Evolutionary conservation across 2,329 filamentous ascomycete species (phyloP).

Genomic region (Cladosporium sp.): DNA sequence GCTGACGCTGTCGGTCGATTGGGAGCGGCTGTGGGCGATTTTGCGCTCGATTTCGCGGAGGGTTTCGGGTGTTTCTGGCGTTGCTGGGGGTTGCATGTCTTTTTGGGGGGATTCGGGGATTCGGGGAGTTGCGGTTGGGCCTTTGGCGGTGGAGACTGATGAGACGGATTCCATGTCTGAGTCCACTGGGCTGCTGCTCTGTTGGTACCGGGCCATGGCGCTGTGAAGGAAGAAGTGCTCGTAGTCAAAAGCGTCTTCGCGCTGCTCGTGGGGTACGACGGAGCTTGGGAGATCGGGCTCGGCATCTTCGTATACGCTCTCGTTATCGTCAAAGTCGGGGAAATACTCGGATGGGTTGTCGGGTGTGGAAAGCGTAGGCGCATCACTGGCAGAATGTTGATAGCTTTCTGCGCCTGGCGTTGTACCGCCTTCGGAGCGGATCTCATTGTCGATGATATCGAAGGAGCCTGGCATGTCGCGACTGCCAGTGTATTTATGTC

Average conservation of each 20-base stretch:
- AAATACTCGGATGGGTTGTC: slow-evolving; percentile 18
- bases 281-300: slow-evolving; percentile 21
- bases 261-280: slow-evolving; percentile 70
- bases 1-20: slow-evolving; percentile 57
- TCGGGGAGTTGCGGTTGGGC: slow-evolving; percentile 43
- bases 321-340: slow-evolving; percentile 14
- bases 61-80: slow-evolving; percentile 30
- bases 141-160: slow-evolving; percentile 24
- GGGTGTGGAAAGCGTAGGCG: slow-evolving; percentile 5
- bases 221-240: slow-evolving; percentile 94
- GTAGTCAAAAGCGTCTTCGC: slow-evolving; percentile 93
- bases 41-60: slow-evolving; percentile 30
- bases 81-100: slow-evolving; percentile 22
- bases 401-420: background rate
- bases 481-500: slow-evolving; percentile 15
- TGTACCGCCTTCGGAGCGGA: background rate
- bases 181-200: slow-evolving; percentile 41
- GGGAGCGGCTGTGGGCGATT: slow-evolving; percentile 42
- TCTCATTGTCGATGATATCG: slow-evolving; percentile 10
- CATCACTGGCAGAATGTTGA: slow-evolving; percentile 10
- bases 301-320: slow-evolving; percentile 44
- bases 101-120: slow-evolving; percentile 21
- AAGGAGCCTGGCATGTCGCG: slow-evolving; percentile 15
- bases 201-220: slow-evolving; percentile 72
- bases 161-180: slow-evolving; percentile 38